Evolutionary conservation across 805 yeast species (phyloP).

Genomic region (Starmerella roubikii): DNA sequence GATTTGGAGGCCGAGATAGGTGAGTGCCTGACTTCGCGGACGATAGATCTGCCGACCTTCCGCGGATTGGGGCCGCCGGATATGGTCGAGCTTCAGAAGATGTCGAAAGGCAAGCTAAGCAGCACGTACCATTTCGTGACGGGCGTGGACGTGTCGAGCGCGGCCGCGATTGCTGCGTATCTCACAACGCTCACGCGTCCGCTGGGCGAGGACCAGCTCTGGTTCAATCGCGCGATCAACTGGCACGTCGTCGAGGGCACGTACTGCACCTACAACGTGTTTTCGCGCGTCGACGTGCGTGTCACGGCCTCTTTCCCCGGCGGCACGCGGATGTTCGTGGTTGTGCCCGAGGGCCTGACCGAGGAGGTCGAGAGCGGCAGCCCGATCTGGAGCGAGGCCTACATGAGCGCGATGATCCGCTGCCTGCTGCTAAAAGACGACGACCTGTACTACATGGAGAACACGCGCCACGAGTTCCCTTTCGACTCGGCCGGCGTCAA

Average conservation of each 20-base stretch:
- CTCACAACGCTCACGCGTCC: constrained; percentile 34
- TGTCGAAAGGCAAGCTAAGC: constrained; percentile 33
- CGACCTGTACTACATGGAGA: constrained; percentile 62
- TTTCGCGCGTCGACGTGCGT: constrained; percentile 60
- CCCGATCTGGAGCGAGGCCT: constrained; percentile 35
- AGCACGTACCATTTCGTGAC: constrained; percentile 43
- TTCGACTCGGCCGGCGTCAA: constrained; percentile 38
- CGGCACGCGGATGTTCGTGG: constrained; percentile 28
- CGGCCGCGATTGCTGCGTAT: constrained; percentile 44
- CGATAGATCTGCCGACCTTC: constrained; percentile 31
- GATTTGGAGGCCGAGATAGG: constrained; percentile 35
- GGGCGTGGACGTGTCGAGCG: constrained; percentile 41
- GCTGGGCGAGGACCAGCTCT: constrained; percentile 44
- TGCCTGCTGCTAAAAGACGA: constrained; percentile 67
- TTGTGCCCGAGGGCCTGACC: constrained; percentile 18
- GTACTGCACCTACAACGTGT: constrained; percentile 52
- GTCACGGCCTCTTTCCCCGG: constrained; percentile 48
- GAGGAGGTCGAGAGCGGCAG: constrained; percentile 24
- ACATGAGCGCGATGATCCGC: constrained; percentile 59
- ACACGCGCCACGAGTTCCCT: constrained; percentile 71
- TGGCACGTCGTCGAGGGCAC: constrained; percentile 33
- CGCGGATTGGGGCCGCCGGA: constrained; percentile 66
- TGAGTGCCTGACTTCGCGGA: constrained; percentile 40
- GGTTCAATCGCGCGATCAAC: constrained; percentile 51
- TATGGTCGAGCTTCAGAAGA: constrained; percentile 39